Base-by-base conservation (phyloP, 73 alveolate species). In the Paraurostyla sp. region DNA sequence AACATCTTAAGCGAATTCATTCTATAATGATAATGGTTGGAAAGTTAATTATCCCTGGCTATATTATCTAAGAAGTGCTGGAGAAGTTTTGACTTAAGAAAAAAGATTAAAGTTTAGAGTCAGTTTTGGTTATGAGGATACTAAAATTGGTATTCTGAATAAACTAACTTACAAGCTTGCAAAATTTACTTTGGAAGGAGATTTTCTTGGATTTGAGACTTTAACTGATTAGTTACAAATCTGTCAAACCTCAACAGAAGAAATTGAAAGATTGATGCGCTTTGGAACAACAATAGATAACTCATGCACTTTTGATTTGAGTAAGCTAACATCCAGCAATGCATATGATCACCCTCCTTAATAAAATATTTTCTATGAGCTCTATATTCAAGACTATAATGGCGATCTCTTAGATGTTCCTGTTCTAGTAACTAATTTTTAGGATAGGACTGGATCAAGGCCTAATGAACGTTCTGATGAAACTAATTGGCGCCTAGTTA, bases 401-500 rank as follows among this genome's bases (percentile, higher is more conserved):
- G 95, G 95, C 32, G 86, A 88, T 57, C 85, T 59, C 2, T 83
- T 92, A 0, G 96, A 84, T 49, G 93, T 97, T 27, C 99, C 99
- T 33, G 97, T 97, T 36, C 59, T 65, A 46, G 80, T 94, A 9
- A 51, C 56, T 43, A 94, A 80, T 62, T 85, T 89, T 57, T 76
- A 76, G 46, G 97, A 94, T 78, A 65, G 32, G 40, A 45, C 58
- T 57, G 92, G 91, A 18, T 36, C 50, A 16, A 38, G 50, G 43
- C 96, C 94, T 15, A 89, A 90, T 71, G 93, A 92, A 48, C 23
- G 38, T 42, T 46, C 89, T 13, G 85, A 49, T 57, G 45, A 58
- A 41, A 4, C 27, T 15, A 52, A 57, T 27, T 85, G 94, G 90
- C 62, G 84, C 48, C 80, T 92, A 9, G 80, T 84, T 22, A 46